Percentiles rank a stretch among this genome's conserved stretches.
Evolutionary conservation across 1,284 basidiomycete species (phyloP).

Genomic region (Microbotryum violaceum): DNA sequence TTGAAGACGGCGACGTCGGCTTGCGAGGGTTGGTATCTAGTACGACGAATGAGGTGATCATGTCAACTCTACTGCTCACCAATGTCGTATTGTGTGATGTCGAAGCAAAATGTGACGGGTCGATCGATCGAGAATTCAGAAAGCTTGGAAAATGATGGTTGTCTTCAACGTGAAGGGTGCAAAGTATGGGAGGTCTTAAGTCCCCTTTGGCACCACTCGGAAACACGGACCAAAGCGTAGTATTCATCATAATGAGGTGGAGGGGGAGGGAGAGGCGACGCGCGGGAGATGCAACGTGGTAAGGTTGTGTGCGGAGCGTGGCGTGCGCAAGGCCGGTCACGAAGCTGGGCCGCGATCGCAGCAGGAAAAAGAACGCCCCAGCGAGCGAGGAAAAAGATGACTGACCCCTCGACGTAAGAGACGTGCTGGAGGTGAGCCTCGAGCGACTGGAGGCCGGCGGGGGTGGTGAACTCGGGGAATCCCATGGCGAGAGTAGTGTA

Average conservation of each 20-base stretch:
- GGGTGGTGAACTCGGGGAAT: slow-evolving; percentile 28
- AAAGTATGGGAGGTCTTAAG: slow-evolving; percentile 77
- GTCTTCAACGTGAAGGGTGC: slow-evolving; percentile 54
- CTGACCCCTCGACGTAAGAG: slow-evolving; percentile 89
- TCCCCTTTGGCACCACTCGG: slow-evolving; percentile 61
- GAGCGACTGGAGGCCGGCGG: slow-evolving; percentile 60
- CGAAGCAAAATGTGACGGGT: background rate
- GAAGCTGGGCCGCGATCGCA: background rate
- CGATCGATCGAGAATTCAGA: slow-evolving; percentile 53
- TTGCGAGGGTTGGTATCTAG: slow-evolving; percentile 87
- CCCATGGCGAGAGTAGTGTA: slow-evolving; percentile 12
- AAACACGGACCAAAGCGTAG: slow-evolving; percentile 96
- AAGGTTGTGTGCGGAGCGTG: background rate
- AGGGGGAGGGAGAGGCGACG: slow-evolving; percentile 17
- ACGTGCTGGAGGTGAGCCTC: slow-evolving; percentile 74
- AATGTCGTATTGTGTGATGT: slow-evolving; percentile 3
- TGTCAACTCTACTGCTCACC: background rate
- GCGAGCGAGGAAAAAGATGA: slow-evolving; percentile 30
- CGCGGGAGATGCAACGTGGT: slow-evolving; percentile 1
- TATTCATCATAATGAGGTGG: slow-evolving; percentile 56
- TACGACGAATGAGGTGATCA: background rate
- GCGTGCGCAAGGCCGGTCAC: background rate
- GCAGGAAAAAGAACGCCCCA: background rate
- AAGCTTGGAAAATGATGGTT: slow-evolving; percentile 62
- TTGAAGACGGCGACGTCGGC: slow-evolving; percentile 94